A percentile compares a stretch with the other conserved stretches of the same genome.
phyloP scores from a whole-genome alignment of 2,329 filamentous ascomycete species.

The Pseudogymnoascus verrucosus region DNA sequence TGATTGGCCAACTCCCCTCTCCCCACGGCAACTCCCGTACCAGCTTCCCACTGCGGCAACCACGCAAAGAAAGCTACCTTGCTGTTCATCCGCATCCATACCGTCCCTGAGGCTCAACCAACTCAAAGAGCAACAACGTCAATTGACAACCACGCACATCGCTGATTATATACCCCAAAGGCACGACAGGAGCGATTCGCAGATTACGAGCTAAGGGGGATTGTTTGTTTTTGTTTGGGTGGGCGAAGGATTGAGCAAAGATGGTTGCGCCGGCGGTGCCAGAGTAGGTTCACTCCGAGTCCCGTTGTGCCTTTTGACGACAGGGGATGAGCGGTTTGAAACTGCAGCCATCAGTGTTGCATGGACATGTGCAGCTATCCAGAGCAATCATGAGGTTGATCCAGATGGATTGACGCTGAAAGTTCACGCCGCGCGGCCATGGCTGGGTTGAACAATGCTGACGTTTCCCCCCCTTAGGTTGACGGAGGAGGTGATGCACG shows the following conservation, averaged over 20 bases:
- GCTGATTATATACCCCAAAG: not conserved
- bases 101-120: not conserved
- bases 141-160: constrained; percentile 4
- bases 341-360: not conserved
- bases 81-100: constrained; percentile 2
- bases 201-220: not conserved
- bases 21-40: not conserved
- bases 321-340: not conserved
- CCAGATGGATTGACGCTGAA: not conserved
- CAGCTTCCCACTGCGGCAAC: not conserved
- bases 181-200: not conserved
- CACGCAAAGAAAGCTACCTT: constrained; percentile 6
- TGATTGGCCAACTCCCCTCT: not conserved
- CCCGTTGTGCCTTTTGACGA: not conserved
- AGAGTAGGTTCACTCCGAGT: constrained; percentile 47
- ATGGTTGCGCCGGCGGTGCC: constrained; percentile 71
- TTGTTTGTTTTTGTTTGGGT: constrained; percentile 3
- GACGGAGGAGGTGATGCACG: constrained; percentile 85
- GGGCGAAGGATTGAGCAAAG: constrained; percentile 6
- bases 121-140: not conserved
- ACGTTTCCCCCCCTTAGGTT: constrained; percentile 49
- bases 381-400: not conserved
- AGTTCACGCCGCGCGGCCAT: not conserved
- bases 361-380: not conserved
- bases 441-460: not conserved